phyloP scores from a whole-genome alignment of 2,329 filamentous ascomycete genomes.

The Aspergillus sp. region DNA sequence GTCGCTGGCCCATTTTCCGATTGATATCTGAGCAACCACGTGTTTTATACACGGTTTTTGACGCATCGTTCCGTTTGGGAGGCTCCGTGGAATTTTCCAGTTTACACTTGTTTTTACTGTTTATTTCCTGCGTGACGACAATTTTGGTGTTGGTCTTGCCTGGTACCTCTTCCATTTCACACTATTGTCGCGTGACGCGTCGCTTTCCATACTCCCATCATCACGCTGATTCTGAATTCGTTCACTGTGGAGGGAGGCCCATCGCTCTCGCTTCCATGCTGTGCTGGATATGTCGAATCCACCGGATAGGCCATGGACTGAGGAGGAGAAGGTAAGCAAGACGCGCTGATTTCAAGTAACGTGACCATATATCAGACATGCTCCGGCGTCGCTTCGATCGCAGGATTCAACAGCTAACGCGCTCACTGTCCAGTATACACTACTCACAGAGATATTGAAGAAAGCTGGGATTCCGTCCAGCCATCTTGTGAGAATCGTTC shows the following conservation, averaged over 20 bases:
- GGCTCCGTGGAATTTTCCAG: constrained; percentile 27
- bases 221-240: constrained; percentile 5
- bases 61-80: constrained; percentile 30
- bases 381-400: background rate
- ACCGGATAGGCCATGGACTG: constrained; percentile 43
- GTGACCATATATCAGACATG: background rate
- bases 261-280: constrained; percentile 32
- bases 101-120: constrained; percentile 13
- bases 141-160: background rate
- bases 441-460: constrained; percentile 44
- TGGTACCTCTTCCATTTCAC: background rate
- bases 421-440: constrained; percentile 31
- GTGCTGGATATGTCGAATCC: constrained; percentile 44
- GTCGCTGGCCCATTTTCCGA: constrained; percentile 15
- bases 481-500: constrained; percentile 38
- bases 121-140: constrained; percentile 6
- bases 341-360: background rate
- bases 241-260: constrained; percentile 10
- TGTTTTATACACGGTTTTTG: constrained; percentile 24
- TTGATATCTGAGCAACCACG: constrained; percentile 21
- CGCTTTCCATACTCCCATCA: constrained; percentile 13
- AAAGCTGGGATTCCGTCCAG: constrained; percentile 37
- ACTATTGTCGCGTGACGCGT: constrained; percentile 16
- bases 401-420: background rate
- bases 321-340: constrained; percentile 45